Evolutionary conservation across 805 yeast species (phyloP).

Genomic region (Candida adriatica): DNA sequence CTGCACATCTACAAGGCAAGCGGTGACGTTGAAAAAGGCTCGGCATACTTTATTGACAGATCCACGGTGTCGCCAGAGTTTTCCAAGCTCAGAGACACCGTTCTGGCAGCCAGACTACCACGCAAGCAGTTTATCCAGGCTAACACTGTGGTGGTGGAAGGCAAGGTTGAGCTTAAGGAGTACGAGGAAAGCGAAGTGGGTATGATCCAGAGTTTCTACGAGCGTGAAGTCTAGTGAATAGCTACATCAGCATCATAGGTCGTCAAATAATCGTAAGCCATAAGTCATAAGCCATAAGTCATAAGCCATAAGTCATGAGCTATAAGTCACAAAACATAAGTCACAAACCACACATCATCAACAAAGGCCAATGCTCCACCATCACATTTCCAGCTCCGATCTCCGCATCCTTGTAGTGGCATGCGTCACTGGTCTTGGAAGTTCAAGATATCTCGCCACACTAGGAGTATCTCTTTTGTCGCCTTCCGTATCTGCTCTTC

Average conservation of each 20-base stretch:
- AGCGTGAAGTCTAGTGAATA: conserved; percentile 41
- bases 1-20: conserved; percentile 77
- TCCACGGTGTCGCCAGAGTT: conserved; percentile 62
- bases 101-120: conserved; percentile 68
- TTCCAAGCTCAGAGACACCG: conserved; percentile 59
- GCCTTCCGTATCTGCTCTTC: too few relatives aligned
- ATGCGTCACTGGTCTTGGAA: conserved; percentile 7
- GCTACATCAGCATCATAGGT: too few relatives aligned
- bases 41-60: conserved; percentile 54
- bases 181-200: conserved; percentile 71
- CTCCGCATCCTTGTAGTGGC: conserved; percentile 3
- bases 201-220: conserved; percentile 70
- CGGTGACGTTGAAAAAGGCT: conserved; percentile 63
- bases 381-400: conserved; percentile 2
- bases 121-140: conserved; percentile 82
- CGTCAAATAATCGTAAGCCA: too few relatives aligned
- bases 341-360: not conserved
- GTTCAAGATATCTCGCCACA: not conserved
- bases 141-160: conserved; percentile 46
- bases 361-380: not conserved
- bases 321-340: too few relatives aligned
- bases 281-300: too few relatives aligned
- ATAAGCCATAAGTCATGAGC: too few relatives aligned
- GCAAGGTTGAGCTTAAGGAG: conserved; percentile 50
- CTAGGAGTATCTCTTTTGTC: conserved; percentile 1